Conservation (phyloP, 139 green algal species). For the Volvox reticuliferus region DNA sequence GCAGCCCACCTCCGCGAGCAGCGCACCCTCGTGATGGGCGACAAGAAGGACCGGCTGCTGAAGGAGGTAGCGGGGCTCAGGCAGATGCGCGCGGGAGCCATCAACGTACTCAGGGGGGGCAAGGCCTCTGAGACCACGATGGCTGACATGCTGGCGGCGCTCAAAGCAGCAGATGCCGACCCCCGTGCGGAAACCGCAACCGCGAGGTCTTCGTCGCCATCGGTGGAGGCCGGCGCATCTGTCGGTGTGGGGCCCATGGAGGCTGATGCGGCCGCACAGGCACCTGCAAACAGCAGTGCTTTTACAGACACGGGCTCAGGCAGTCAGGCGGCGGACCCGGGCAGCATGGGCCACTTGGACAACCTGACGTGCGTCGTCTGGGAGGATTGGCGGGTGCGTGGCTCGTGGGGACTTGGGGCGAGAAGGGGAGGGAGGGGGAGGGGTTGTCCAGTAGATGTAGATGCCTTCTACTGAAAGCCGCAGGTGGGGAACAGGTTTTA, state of each 20-base stretch:
- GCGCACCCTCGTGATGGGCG: conserved; percentile 47
- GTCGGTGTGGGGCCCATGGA: background rate
- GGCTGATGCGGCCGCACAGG: background rate
- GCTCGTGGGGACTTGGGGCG: background rate
- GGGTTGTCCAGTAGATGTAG: background rate
- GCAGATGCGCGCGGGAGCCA: background rate
- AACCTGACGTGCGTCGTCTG: conserved; percentile 38
- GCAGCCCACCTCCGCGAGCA: conserved; percentile 48
- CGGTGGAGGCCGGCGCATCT: background rate
- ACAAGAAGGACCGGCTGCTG: conserved; percentile 42
- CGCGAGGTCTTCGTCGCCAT: background rate
- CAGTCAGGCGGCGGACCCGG: conserved; percentile 1
- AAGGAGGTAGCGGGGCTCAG: conserved; percentile 30
- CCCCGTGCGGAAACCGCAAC: background rate
- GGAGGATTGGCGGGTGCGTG: conserved; percentile 45
- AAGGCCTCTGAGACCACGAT: background rate
- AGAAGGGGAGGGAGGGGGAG: background rate
- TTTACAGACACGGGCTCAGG: background rate
- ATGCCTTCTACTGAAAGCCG: too few relatives aligned
- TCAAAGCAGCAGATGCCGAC: conserved; percentile 32
- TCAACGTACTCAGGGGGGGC: conserved; percentile 41
- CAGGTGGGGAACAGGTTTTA: too few relatives aligned
- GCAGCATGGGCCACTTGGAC: conserved; percentile 10
- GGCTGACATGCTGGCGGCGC: conserved; percentile 41
- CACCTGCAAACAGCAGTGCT: background rate